Percentiles rank a stretch among this genome's conserved stretches.
phyloP scores from a whole-genome alignment of 2,329 filamentous ascomycete genomes.

The Tolypocladium guangdongense region DNA sequence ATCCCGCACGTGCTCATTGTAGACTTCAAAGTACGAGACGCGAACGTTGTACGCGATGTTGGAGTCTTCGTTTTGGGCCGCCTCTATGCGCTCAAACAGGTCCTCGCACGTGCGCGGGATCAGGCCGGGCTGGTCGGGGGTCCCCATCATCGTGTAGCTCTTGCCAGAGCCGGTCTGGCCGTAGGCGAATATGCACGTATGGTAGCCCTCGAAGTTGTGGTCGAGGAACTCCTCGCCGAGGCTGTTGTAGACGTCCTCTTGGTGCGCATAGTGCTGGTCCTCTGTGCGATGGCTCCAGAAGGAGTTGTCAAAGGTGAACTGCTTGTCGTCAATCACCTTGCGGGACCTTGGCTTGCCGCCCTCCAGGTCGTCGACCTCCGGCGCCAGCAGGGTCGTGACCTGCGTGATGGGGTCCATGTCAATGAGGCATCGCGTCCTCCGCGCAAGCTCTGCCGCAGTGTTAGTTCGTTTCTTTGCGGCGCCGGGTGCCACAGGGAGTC shows the following conservation, averaged over 20 bases:
- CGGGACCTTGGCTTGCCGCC: slow-evolving; percentile 50
- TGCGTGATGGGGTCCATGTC: slow-evolving; percentile 84
- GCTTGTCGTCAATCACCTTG: slow-evolving; percentile 75
- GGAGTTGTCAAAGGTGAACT: slow-evolving; percentile 92
- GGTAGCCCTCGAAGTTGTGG: slow-evolving; percentile 98
- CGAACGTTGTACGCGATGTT: slow-evolving; percentile 96
- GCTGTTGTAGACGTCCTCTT: slow-evolving; percentile 88
- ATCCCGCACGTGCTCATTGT: slow-evolving; percentile 97
- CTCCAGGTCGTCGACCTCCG: slow-evolving; percentile 35
- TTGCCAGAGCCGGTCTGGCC: slow-evolving; percentile 97
- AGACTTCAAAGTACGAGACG: slow-evolving; percentile 98
- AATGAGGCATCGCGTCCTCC: slow-evolving; percentile 74
- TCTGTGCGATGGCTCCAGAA: slow-evolving; percentile 86
- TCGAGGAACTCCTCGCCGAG: slow-evolving; percentile 95
- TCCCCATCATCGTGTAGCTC: slow-evolving; percentile 98
- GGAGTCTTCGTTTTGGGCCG: slow-evolving; percentile 63
- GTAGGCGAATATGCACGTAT: slow-evolving; percentile 98
- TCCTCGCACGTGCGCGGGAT: slow-evolving; percentile 95
- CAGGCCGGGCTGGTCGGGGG: slow-evolving; percentile 70
- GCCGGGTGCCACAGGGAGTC: too few species aligned
- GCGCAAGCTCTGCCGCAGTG: slow-evolving; percentile 57
- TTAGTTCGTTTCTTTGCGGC: neutral
- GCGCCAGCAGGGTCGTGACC: slow-evolving; percentile 68
- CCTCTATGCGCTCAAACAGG: slow-evolving; percentile 85
- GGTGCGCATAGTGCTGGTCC: slow-evolving; percentile 79